Evolutionary conservation across 805 yeast genomes (phyloP), one percentile per base, ranked within the genome.

Genomic region (Kodamaea hsintzibuensis): DNA sequence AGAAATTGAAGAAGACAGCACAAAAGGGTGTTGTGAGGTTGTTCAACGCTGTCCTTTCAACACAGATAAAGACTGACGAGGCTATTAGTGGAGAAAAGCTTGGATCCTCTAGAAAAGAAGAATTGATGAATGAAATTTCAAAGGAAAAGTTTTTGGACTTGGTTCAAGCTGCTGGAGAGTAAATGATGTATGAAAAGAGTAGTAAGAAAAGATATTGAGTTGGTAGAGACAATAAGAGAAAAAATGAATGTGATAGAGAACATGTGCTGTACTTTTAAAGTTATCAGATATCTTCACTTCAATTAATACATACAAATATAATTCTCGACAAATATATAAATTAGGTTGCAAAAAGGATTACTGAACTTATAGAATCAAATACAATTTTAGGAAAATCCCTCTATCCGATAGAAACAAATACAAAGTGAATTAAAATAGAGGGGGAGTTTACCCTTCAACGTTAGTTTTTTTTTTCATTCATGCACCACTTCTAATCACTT

Each of bases 121-220:
- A 84, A 56, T 67, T 86, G 55, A 79, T 86, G 61, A 86, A 84
- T 42, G 97, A 91, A 62, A 80, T 92, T 51, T 87, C 96, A 4
- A 93, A 92, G 68, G 96, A 91, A 66, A 89, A 84, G 67, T 92
- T 92, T 65, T 80, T 92, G 70, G 97, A 91, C 70, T 77, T 92
- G 69, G 95, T 92, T 38, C 88, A 85, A 68, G 87, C 87, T 43
- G 91, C 91, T 2, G 92, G 88, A 51, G 80, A 82, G 46, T 59
- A 47, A 25, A 33, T n/a, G n/a, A n/a, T n/a, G n/a, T n/a, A n/a
- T n/a, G n/a, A n/a, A n/a, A n/a, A n/a, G n/a, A n/a, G n/a, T n/a
- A n/a, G n/a, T n/a, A n/a, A n/a, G n/a, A n/a, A n/a, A n/a, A n/a
- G n/a, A n/a, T n/a, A n/a, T n/a, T n/a, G n/a, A n/a, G n/a, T n/a